Evolutionary conservation across 2,329 filamentous ascomycete genomes (phyloP).

Genomic region (Pyrenophora graminea): DNA sequence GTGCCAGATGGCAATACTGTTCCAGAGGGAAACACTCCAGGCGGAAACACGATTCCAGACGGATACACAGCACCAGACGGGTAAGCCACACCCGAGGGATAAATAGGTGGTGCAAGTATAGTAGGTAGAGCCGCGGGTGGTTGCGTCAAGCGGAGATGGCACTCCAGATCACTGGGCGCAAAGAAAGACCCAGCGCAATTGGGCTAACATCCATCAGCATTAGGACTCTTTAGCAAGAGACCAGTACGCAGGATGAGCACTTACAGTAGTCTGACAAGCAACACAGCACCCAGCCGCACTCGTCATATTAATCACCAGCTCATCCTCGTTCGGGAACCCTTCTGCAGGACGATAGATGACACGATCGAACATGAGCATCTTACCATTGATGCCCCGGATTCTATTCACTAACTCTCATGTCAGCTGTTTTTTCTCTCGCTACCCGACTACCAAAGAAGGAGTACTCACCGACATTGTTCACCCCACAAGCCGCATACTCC

Average conservation of each 20-base stretch:
- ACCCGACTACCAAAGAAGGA: neutral
- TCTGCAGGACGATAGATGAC: slow-evolving; percentile 22
- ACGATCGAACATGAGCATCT: slow-evolving; percentile 26
- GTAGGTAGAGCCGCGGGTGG: slow-evolving; percentile 6
- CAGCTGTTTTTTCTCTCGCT: neutral
- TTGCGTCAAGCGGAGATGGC: slow-evolving; percentile 30
- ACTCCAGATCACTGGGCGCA: slow-evolving; percentile 21
- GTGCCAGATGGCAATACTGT: too few relatives aligned
- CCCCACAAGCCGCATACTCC: slow-evolving; percentile 27
- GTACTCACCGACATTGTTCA: slow-evolving; percentile 33
- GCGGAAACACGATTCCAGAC: too few relatives aligned
- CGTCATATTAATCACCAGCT: slow-evolving; percentile 20
- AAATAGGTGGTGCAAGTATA: slow-evolving; percentile 2
- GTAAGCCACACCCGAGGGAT: neutral
- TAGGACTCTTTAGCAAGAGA: neutral
- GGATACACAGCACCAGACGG: too few relatives aligned
- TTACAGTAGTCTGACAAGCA: slow-evolving; percentile 32
- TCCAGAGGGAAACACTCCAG: too few relatives aligned
- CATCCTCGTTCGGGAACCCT: slow-evolving; percentile 31
- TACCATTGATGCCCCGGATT: slow-evolving; percentile 20
- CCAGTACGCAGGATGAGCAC: neutral
- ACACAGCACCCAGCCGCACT: slow-evolving; percentile 27
- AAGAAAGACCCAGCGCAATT: slow-evolving; percentile 34
- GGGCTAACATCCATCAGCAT: slow-evolving; percentile 6
- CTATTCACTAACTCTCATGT: slow-evolving; percentile 19